Conservation (phyloP, 768 basidiomycete genomes). For the Fistulinella prunicolor region DNA sequence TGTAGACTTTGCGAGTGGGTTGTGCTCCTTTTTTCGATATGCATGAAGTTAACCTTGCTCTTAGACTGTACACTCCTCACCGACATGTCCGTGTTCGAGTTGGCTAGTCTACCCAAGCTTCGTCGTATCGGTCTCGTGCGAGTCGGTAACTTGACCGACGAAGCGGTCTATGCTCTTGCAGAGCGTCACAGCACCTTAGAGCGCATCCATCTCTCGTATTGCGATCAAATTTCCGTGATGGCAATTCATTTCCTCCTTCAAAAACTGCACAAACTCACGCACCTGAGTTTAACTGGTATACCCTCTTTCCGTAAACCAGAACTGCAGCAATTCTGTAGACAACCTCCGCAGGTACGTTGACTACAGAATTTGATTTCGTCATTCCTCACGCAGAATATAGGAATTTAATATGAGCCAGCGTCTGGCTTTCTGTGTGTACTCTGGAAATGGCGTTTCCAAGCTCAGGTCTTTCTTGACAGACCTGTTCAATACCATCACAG, state of each 20-base stretch:
- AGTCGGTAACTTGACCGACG: slow-evolving; percentile 89
- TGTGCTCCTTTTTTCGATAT: background rate
- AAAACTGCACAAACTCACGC: slow-evolving; percentile 86
- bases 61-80: slow-evolving; percentile 84
- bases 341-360: slow-evolving; percentile 72
- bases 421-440: slow-evolving; percentile 93
- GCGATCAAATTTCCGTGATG: slow-evolving; percentile 90
- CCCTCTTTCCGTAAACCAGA: slow-evolving; percentile 83
- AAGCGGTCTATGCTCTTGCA: slow-evolving; percentile 85
- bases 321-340: slow-evolving; percentile 85
- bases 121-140: slow-evolving; percentile 94
- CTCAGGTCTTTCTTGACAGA: slow-evolving; percentile 78
- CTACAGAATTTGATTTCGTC: background rate
- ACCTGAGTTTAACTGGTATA: slow-evolving; percentile 97
- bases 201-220: slow-evolving; percentile 95
- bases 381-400: slow-evolving; percentile 38
- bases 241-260: slow-evolving; percentile 89
- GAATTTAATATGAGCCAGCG: slow-evolving; percentile 92
- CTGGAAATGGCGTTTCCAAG: slow-evolving; percentile 83
- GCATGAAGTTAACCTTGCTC: slow-evolving; percentile 9
- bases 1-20: slow-evolving; percentile 93
- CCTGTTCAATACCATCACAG: slow-evolving; percentile 71
- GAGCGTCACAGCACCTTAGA: slow-evolving; percentile 86
- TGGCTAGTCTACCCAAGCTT: slow-evolving; percentile 84
- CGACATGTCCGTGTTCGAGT: slow-evolving; percentile 91